phyloP scores from a whole-genome alignment of 768 basidiomycete genomes.

The Crassisporium funariophilum region DNA sequence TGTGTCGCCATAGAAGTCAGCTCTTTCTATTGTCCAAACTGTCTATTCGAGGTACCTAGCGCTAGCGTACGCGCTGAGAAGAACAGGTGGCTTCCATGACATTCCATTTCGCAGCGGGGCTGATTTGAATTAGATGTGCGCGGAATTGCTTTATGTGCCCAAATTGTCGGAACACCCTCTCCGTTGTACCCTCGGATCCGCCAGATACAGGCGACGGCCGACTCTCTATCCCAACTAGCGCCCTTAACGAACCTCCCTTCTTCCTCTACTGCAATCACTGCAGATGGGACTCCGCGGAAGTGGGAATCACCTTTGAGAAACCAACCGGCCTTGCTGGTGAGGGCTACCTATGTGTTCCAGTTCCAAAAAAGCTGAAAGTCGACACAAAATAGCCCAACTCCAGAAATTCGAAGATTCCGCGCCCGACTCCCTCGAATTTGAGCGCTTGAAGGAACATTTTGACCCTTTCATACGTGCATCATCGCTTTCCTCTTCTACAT shows the following conservation, averaged over 20 bases:
- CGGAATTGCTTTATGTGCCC: constrained; percentile 98
- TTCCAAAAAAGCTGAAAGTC: too few species aligned
- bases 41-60: constrained; percentile 96
- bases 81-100: constrained; percentile 65
- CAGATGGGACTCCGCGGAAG: constrained; percentile 91
- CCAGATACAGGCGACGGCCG: constrained; percentile 62
- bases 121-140: constrained; percentile 70
- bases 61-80: constrained; percentile 98
- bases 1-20: constrained; percentile 94
- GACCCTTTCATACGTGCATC: constrained; percentile 91
- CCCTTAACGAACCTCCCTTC: constrained; percentile 85
- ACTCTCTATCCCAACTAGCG: constrained; percentile 51
- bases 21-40: constrained; percentile 98
- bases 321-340: constrained; percentile 92
- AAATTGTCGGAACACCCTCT: constrained; percentile 85
- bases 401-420: constrained; percentile 89
- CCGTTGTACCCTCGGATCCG: constrained; percentile 89
- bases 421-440: constrained; percentile 86
- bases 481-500: constrained; percentile 67
- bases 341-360: too few species aligned
- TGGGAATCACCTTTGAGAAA: constrained; percentile 94
- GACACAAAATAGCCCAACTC: constrained; percentile 66
- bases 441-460: constrained; percentile 94
- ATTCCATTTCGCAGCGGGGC: constrained; percentile 6
- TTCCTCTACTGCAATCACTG: constrained; percentile 91